phyloP scores from a whole-genome alignment of 257 asterid species.

The Solanum okadae region DNA sequence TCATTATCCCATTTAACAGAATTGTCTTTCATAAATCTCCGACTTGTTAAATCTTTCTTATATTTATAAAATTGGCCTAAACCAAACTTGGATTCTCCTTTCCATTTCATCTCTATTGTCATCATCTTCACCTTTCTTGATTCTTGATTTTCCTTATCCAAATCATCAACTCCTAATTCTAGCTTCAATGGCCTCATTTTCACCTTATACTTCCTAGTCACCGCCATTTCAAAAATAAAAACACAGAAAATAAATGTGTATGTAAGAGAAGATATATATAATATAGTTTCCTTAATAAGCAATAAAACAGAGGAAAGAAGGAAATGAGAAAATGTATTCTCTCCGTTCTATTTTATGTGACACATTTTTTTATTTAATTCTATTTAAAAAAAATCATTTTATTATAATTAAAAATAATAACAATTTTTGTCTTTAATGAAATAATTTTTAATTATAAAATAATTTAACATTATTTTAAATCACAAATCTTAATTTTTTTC shows the following conservation, averaged over 20 bases:
- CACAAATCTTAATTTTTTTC: too few species aligned
- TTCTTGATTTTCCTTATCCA: neutral
- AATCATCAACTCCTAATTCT: slow-evolving; percentile 12
- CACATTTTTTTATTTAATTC: too few species aligned
- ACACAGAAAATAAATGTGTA: neutral
- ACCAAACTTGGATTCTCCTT: slow-evolving; percentile 49
- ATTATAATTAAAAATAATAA: too few species aligned
- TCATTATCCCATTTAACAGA: slow-evolving; percentile 33
- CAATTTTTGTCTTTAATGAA: too few species aligned
- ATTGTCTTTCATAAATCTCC: slow-evolving; percentile 17
- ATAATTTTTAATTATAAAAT: too few species aligned
- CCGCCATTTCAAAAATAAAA: slow-evolving; percentile 16
- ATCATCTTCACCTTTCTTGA: slow-evolving; percentile 4
- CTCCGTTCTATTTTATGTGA: neutral
- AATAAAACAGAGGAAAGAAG: neutral
- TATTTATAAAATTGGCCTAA: slow-evolving; percentile 28
- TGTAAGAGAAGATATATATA: neutral
- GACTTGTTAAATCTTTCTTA: slow-evolving; percentile 9
- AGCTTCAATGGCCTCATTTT: slow-evolving; percentile 39
- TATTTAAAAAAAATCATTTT: too few species aligned
- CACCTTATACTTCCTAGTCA: slow-evolving; percentile 46
- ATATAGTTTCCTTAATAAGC: neutral
- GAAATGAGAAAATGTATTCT: neutral
- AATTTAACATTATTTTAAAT: too few species aligned
- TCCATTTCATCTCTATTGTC: slow-evolving; percentile 52